A percentile compares a stretch with the other conserved stretches of the same genome.
phyloP scores from a whole-genome alignment of 352 stramenopile species.

The Lagenidium giganteum region DNA sequence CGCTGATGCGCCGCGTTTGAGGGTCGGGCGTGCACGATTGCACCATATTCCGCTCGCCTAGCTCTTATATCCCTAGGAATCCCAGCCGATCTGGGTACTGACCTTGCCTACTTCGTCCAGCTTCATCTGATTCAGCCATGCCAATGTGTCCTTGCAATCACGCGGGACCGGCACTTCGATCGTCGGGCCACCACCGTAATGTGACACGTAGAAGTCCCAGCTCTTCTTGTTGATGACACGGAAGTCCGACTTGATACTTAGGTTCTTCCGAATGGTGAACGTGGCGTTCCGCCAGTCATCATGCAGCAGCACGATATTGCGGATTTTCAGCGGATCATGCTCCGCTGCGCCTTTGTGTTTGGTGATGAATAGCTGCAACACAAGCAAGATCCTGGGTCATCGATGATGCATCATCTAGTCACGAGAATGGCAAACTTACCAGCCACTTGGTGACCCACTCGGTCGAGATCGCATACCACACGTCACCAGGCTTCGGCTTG shows the following conservation, averaged over 20 bases:
- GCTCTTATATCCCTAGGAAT: no score
- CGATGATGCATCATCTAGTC: no score
- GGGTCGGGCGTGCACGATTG: no score
- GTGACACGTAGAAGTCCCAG: conserved; percentile 68
- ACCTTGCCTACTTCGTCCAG: conserved; percentile 52
- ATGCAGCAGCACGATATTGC: conserved; percentile 76
- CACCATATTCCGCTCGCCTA: no score
- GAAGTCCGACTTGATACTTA: conserved; percentile 70
- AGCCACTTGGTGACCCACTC: conserved; percentile 71
- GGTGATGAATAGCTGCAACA: conserved; percentile 78
- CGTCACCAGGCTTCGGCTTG: conserved; percentile 45
- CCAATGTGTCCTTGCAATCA: conserved; percentile 44
- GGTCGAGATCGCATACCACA: conserved; percentile 60
- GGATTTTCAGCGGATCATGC: conserved; percentile 47
- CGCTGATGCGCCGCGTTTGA: no score
- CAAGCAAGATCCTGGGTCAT: no score
- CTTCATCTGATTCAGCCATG: conserved; percentile 46
- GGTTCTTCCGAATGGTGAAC: conserved; percentile 48
- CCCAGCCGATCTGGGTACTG: no score
- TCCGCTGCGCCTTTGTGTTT: conserved; percentile 61
- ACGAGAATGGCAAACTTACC: no score
- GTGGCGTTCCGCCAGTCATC: conserved; percentile 59
- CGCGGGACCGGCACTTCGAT: conserved; percentile 64
- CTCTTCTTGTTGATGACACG: conserved; percentile 78
- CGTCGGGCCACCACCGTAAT: conserved; percentile 61